Conservation (phyloP, 768 basidiomycete genomes). For the Galerina sulciceps region DNA sequence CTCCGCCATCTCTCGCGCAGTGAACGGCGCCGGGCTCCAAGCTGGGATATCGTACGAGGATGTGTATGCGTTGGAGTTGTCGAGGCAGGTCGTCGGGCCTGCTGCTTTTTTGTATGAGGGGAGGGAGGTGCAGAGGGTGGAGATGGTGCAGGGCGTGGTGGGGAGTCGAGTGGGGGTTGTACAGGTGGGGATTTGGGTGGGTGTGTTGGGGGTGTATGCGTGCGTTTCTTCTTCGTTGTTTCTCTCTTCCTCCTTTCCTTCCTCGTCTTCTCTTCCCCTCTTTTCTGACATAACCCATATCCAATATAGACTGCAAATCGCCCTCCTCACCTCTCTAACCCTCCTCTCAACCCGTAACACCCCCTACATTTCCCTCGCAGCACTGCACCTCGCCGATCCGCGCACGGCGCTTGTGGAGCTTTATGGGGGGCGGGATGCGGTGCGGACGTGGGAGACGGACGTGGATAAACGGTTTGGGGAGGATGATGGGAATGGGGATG, state of each 20-base stretch:
- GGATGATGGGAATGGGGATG: no score
- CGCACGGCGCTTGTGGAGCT: background rate
- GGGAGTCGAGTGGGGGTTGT: conserved; percentile 2
- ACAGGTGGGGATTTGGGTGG: background rate
- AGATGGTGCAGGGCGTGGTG: background rate
- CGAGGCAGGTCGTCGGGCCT: background rate
- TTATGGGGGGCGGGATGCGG: conserved; percentile 1
- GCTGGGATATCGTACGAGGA: background rate
- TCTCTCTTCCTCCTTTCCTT: no score
- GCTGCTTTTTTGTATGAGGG: background rate
- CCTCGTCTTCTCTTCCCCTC: no score
- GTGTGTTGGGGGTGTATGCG: background rate
- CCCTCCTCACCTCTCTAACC: no score
- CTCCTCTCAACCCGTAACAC: background rate
- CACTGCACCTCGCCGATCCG: background rate
- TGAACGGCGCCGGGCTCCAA: background rate
- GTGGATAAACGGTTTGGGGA: background rate
- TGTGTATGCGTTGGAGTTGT: background rate
- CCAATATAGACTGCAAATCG: no score
- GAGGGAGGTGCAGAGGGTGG: background rate
- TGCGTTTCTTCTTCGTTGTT: background rate
- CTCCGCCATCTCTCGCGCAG: background rate
- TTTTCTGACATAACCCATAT: no score
- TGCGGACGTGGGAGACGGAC: conserved; percentile 1
- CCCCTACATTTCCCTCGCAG: conserved; percentile 3